Percentiles rank a stretch among this genome's conserved stretches.
These are phyloP conservation scores for Epichloe scottii DNA, from an alignment of 2,329 filamentous ascomycete genomes.

Conservation along the genomic window DNA sequence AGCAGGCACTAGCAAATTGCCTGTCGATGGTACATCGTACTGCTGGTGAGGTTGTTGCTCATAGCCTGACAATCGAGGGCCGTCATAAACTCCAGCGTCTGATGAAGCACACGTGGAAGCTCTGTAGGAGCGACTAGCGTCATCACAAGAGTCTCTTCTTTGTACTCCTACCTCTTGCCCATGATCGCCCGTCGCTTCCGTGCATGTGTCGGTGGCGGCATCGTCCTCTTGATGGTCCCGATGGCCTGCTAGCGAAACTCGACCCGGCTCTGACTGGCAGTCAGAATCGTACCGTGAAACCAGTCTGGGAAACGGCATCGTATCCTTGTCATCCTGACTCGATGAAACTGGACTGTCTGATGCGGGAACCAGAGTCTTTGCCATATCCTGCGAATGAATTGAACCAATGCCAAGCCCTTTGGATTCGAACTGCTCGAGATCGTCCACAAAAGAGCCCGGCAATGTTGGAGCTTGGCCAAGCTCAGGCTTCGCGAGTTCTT, in stretches of 20 bases:
- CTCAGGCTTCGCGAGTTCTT: background rate
- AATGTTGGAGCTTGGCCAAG: background rate
- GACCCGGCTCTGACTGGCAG: constrained; percentile 24
- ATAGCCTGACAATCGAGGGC: constrained; percentile 14
- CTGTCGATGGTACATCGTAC: constrained; percentile 24
- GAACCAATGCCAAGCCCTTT: constrained; percentile 5
- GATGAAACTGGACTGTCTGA: constrained; percentile 11
- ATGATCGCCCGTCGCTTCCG: constrained; percentile 23
- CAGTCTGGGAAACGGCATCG: constrained; percentile 22
- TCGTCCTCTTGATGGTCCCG: constrained; percentile 18
- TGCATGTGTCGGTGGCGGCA: constrained; percentile 22
- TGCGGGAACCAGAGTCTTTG: constrained; percentile 37
- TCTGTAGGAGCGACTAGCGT: constrained; percentile 20
- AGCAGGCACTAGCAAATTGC: constrained; percentile 35
- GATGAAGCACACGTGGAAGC: constrained; percentile 29
- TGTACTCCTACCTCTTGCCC: constrained; percentile 15
- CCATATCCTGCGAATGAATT: constrained; percentile 26
- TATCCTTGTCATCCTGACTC: constrained; percentile 9
- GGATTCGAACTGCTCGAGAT: background rate
- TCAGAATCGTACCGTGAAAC: constrained; percentile 26
- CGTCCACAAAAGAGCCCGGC: background rate
- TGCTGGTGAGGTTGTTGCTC: constrained; percentile 12
- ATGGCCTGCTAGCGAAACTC: constrained; percentile 12
- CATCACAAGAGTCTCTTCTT: constrained; percentile 16
- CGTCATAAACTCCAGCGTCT: constrained; percentile 18